Percentiles rank a stretch among this genome's conserved stretches.
Conservation (phyloP, 331 rosid species). For the Saraca asoca region DNA sequence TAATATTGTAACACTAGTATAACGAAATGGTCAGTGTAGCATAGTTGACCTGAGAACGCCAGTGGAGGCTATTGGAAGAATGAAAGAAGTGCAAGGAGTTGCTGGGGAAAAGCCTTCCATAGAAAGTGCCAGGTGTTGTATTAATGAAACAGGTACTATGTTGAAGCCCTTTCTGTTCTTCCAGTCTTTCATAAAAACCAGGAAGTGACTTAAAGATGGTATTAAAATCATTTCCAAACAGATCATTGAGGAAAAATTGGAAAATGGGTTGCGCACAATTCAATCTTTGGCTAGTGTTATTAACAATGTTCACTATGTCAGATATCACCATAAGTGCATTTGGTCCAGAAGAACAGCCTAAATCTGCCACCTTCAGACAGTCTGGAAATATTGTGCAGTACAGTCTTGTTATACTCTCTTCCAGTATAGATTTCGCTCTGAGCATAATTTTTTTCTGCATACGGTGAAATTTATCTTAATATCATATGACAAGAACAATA, state of each 20-base stretch:
- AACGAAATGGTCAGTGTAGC: no score
- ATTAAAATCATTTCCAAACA: conserved; percentile 51
- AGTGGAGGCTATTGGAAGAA: conserved; percentile 31
- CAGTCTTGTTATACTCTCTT: conserved; percentile 14
- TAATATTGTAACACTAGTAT: no score
- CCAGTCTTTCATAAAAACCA: conserved; percentile 11
- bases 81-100: conserved; percentile 36
- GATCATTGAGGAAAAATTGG: conserved; percentile 41
- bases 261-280: not conserved
- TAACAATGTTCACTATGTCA: conserved; percentile 8
- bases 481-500: no score
- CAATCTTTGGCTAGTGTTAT: not conserved
- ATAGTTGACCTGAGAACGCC: conserved; percentile 17
- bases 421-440: conserved; percentile 23
- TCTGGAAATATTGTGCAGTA: conserved; percentile 17
- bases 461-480: no score
- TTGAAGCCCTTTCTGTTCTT: not conserved
- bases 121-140: conserved; percentile 42
- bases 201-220: conserved; percentile 33
- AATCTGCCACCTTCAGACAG: conserved; percentile 43
- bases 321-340: conserved; percentile 33
- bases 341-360: conserved; percentile 47
- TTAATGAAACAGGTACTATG: conserved; percentile 35
- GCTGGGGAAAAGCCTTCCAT: conserved; percentile 46
- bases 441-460: conserved; percentile 27